Conservation (phyloP, 1,139 yeast genomes). For the Kodamaea sp. region DNA sequence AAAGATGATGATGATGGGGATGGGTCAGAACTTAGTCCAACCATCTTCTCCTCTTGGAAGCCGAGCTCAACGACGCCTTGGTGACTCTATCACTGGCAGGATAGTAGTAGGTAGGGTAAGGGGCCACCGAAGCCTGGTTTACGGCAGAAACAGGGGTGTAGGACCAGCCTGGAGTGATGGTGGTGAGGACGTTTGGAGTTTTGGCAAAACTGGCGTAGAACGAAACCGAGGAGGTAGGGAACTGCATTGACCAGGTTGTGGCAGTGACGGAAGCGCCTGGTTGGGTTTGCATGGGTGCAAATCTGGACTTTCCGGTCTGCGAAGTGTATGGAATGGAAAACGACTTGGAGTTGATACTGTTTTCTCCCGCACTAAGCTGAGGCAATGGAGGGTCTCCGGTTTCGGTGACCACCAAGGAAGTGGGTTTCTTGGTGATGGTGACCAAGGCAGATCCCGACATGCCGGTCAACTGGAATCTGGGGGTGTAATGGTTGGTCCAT, state of each 20-base stretch:
- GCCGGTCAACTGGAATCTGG: constrained; percentile 63
- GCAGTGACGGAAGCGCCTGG: constrained; percentile 73
- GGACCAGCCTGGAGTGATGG: constrained; percentile 82
- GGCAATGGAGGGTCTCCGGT: constrained; percentile 48
- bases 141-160: constrained; percentile 64
- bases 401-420: constrained; percentile 18
- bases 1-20: too few relatives aligned
- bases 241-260: constrained; percentile 61
- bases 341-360: constrained; percentile 33
- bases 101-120: constrained; percentile 57
- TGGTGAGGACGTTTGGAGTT: constrained; percentile 54
- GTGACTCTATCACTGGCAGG: constrained; percentile 43
- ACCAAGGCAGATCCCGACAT: constrained; percentile 62
- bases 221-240: constrained; percentile 68
- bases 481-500: constrained; percentile 68
- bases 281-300: constrained; percentile 90
- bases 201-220: constrained; percentile 41
- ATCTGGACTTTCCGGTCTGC: constrained; percentile 75
- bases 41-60: constrained; percentile 43
- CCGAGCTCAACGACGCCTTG: constrained; percentile 40
- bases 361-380: constrained; percentile 28
- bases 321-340: constrained; percentile 59
- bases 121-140: constrained; percentile 70
- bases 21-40: constrained; percentile 16
- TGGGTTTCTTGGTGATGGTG: constrained; percentile 16